Evolutionary conservation across 2,329 filamentous ascomycete genomes (phyloP).

Genomic region (Parafenestella ontariensis): DNA sequence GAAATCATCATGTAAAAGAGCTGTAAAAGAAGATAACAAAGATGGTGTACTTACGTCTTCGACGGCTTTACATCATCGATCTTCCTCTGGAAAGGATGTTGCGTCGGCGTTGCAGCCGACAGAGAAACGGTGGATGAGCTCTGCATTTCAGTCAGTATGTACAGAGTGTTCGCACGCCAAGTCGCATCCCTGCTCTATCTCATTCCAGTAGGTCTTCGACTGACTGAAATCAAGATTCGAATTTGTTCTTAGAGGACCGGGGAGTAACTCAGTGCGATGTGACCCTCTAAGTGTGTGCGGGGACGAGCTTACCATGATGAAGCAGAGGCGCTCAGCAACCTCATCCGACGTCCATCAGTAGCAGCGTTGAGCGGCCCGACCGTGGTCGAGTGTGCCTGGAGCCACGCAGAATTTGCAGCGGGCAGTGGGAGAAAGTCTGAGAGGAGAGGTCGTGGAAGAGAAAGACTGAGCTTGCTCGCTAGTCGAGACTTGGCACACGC

Average conservation of each 20-base stretch:
- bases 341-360: slow-evolving; percentile 49
- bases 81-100: slow-evolving; percentile 78
- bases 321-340: slow-evolving; percentile 35
- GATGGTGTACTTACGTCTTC: slow-evolving; percentile 74
- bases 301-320: slow-evolving; percentile 49
- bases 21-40: slow-evolving; percentile 1
- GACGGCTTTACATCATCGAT: slow-evolving; percentile 84
- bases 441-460: slow-evolving; percentile 29
- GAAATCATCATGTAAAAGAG: slow-evolving; percentile 73
- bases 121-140: slow-evolving; percentile 75
- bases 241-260: too few relatives aligned
- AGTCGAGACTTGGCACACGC: slow-evolving; percentile 27
- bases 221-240: too few relatives aligned
- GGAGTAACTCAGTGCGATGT: background rate
- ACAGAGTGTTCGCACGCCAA: too few relatives aligned
- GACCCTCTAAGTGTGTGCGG: too few relatives aligned
- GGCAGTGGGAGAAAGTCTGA: slow-evolving; percentile 28
- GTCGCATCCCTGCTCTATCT: too few relatives aligned
- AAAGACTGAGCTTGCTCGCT: slow-evolving; percentile 36
- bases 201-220: too few relatives aligned
- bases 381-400: slow-evolving; percentile 39
- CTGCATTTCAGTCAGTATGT: slow-evolving; percentile 37
- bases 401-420: slow-evolving; percentile 40
- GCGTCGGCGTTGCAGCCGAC: slow-evolving; percentile 73
- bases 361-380: slow-evolving; percentile 36